Percentiles rank a stretch among this genome's conserved stretches.
Evolutionary conservation across 441 rosid genomes (phyloP).

Genomic region (Erodium trifolium): DNA sequence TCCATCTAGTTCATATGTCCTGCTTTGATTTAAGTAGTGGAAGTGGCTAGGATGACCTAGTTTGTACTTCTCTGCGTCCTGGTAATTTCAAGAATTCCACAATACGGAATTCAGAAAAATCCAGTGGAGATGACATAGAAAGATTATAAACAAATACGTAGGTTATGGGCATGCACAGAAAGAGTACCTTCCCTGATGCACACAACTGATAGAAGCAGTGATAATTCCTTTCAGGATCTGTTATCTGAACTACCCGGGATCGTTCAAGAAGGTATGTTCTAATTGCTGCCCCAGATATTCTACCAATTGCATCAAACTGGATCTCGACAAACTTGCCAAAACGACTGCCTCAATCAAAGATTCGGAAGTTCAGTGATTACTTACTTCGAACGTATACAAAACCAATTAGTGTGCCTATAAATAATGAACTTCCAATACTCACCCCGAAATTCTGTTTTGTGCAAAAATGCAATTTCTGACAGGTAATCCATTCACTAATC

Average conservation of each 20-base stretch:
- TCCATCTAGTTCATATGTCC: conserved; percentile 51
- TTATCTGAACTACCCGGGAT: conserved; percentile 70
- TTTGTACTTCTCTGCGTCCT: conserved; percentile 53
- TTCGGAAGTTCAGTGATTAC: not conserved
- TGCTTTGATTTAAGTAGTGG: conserved; percentile 76
- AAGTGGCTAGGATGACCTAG: conserved; percentile 57
- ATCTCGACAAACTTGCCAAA: conserved; percentile 79
- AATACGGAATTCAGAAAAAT: not conserved
- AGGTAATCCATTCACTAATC: not conserved
- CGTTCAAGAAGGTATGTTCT: conserved; percentile 70
- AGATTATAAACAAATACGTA: too few relatives aligned
- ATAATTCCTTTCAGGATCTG: conserved; percentile 79
- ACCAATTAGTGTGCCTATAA: not conserved
- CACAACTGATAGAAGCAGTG: conserved; percentile 82
- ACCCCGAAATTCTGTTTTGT: too few relatives aligned
- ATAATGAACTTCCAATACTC: too few relatives aligned
- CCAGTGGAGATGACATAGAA: conserved; percentile 30
- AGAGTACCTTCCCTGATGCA: conserved; percentile 22
- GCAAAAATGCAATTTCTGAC: too few relatives aligned
- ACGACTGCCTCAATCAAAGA: conserved; percentile 32
- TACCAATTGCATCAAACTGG: conserved; percentile 53
- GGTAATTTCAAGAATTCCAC: conserved; percentile 17
- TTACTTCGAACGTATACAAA: not conserved
- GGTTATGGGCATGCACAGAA: not conserved
- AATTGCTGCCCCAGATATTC: conserved; percentile 73